Conservation (phyloP, 345 rosid genomes). For the Turritis glabra region DNA sequence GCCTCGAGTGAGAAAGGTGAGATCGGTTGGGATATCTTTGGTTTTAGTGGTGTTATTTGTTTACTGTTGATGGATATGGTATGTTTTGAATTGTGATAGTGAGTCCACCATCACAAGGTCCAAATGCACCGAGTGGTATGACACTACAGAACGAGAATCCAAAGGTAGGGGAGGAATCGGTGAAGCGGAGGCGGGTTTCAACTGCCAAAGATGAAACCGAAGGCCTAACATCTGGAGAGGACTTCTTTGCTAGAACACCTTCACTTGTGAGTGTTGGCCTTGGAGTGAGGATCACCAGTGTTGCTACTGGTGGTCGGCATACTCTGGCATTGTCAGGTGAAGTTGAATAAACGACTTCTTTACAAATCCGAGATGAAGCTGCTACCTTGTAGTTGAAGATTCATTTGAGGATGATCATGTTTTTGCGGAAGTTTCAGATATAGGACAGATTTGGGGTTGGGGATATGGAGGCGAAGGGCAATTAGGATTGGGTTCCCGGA, state of each 20-base stretch:
- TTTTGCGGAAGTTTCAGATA: slow-evolving; percentile 81
- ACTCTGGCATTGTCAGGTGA: slow-evolving; percentile 85
- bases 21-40: not conserved
- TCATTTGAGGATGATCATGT: slow-evolving; percentile 63
- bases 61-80: not conserved
- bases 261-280: slow-evolving; percentile 55
- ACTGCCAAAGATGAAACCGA: slow-evolving; percentile 56
- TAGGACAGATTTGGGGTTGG: slow-evolving; percentile 99
- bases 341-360: slow-evolving; percentile 18
- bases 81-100: slow-evolving; percentile 26
- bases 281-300: slow-evolving; percentile 68
- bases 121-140: slow-evolving; percentile 33
- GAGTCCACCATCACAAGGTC: slow-evolving; percentile 48
- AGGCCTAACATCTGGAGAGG: slow-evolving; percentile 50
- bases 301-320: slow-evolving; percentile 88
- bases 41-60: not conserved
- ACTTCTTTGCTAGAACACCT: slow-evolving; percentile 55
- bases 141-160: slow-evolving; percentile 38
- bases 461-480: slow-evolving; percentile 98
- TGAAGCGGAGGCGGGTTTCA: slow-evolving; percentile 61
- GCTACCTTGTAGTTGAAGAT: slow-evolving; percentile 54
- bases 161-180: slow-evolving; percentile 55
- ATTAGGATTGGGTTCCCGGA: slow-evolving; percentile 80
- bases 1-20: slow-evolving; percentile 55
- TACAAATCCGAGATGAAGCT: slow-evolving; percentile 36